Evolutionary conservation across 129 eudicot genomes (phyloP), one percentile per base, ranked within the genome.

Genomic region (Deinandra increscens): DNA sequence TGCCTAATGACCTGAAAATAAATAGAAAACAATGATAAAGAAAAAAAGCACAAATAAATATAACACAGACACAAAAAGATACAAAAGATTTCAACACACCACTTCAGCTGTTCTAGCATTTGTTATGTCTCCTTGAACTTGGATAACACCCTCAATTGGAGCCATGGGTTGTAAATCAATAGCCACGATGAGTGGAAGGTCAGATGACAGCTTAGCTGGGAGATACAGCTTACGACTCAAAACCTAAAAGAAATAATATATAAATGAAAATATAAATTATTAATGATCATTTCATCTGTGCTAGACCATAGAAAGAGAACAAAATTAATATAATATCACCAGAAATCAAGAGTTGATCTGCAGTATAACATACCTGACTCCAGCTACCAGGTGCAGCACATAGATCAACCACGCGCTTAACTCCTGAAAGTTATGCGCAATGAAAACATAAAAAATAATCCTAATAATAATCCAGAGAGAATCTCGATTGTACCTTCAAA

Each of bases 351-450:
- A 43, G 58, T 13, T 12, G 38, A 15, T 23, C 29, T 5, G 45
- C 11, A 59, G 54, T 5, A 59, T 60, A 19, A 49, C 74, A 73
- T 71, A 87, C 98, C 99, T 89, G 99, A 79, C 99, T 93, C 99
- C 99, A 93, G 83, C 99, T 93, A 70, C 99, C 99, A 77, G 99
- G 99, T 17, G 99, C 99, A 56, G 97, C 99, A 78, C 99, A 89
- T 42, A 93, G 86, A 85, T 93, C 99, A 34, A 93, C 99, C 75
- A 93, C 99, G 67, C 72, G 96, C 81, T 87, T 87, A 11, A 89
- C 99, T 56, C 99, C 95, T 93, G 81, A 64, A 26, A 63, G 58
- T n/a, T n/a, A n/a, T n/a, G n/a, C n/a, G n/a, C n/a, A n/a, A n/a
- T n/a, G n/a, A n/a, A n/a, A 71, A 68, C 17, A 54, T 11, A 54